Evolutionary conservation across 2,329 filamentous ascomycete genomes (phyloP).

Genomic region (Fusarium sp.): DNA sequence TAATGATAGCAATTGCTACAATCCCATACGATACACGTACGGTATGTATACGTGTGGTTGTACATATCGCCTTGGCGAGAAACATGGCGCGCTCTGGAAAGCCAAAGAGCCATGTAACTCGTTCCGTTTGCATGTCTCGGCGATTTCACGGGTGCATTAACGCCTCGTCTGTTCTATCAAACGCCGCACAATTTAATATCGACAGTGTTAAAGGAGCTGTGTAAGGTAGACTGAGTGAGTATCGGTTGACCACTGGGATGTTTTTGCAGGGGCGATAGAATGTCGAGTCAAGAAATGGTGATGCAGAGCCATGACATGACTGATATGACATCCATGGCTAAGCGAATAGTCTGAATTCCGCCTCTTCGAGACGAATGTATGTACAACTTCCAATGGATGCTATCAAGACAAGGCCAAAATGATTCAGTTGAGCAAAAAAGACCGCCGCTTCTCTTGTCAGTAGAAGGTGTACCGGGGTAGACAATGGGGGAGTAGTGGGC

Average conservation of each 20-base stretch:
- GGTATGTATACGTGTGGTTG: not conserved
- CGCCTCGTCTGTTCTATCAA: constrained; percentile 21
- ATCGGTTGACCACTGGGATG: not conserved
- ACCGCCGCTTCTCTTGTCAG: constrained; percentile 18
- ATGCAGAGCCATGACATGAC: constrained; percentile 10
- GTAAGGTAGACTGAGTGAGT: not conserved
- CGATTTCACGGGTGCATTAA: constrained; percentile 38
- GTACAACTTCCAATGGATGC: constrained; percentile 6
- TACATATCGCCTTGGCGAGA: not conserved
- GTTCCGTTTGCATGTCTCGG: constrained; percentile 42
- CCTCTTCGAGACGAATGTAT: not conserved
- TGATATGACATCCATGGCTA: constrained; percentile 15
- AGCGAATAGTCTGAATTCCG: not conserved
- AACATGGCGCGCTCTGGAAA: constrained; percentile 26
- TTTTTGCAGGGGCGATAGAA: constrained; percentile 4
- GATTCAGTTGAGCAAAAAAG: constrained; percentile 22
- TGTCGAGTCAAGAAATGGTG: constrained; percentile 15
- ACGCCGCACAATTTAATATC: constrained; percentile 18
- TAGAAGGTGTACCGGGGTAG: constrained; percentile 14
- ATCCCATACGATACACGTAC: constrained; percentile 26
- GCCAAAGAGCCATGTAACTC: constrained; percentile 1
- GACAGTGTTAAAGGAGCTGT: not conserved
- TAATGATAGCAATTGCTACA: constrained; percentile 35
- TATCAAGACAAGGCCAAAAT: constrained; percentile 8
- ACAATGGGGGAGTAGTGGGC: constrained; percentile 29